phyloP scores from a whole-genome alignment of 805 yeast species.

The Candida rishiriensis region DNA sequence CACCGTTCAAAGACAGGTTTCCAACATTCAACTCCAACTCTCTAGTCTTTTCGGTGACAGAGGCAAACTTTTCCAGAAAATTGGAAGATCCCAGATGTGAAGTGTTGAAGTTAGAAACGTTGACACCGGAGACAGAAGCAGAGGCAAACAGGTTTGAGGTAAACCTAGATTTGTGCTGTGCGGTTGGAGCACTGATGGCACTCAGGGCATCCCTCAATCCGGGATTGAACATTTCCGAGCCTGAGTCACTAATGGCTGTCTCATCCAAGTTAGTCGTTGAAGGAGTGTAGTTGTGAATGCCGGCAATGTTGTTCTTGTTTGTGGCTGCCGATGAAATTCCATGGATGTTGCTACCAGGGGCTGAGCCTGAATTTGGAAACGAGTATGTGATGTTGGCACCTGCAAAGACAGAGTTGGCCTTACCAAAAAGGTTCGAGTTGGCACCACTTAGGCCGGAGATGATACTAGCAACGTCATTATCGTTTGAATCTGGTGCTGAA shows the following conservation, averaged over 20 bases:
- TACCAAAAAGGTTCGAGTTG: constrained; percentile 19
- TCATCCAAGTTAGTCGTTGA: constrained; percentile 19
- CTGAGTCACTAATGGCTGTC: constrained; percentile 27
- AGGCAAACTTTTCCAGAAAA: constrained; percentile 58
- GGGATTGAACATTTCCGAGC: constrained; percentile 25
- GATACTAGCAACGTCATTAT: constrained; percentile 30
- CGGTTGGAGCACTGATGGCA: constrained; percentile 31
- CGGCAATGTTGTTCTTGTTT: too few relatives aligned
- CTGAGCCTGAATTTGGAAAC: constrained; percentile 5
- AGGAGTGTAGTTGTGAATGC: neutral
- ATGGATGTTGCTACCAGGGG: constrained; percentile 2
- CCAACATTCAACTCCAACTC: constrained; percentile 53
- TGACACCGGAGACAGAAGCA: constrained; percentile 52
- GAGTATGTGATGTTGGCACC: constrained; percentile 12
- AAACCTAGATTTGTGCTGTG: constrained; percentile 29
- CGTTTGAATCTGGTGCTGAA: constrained; percentile 12
- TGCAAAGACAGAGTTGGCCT: constrained; percentile 24
- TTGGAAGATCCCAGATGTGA: constrained; percentile 31
- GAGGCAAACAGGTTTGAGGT: constrained; percentile 46
- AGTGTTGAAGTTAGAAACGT: constrained; percentile 26
- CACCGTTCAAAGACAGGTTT: constrained; percentile 29
- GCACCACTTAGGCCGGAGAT: constrained; percentile 29
- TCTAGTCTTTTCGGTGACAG: constrained; percentile 66
- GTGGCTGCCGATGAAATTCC: too few relatives aligned
- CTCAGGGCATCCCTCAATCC: constrained; percentile 27